Conservation (phyloP, 768 basidiomycete species). For the Amanita molliuscula region DNA sequence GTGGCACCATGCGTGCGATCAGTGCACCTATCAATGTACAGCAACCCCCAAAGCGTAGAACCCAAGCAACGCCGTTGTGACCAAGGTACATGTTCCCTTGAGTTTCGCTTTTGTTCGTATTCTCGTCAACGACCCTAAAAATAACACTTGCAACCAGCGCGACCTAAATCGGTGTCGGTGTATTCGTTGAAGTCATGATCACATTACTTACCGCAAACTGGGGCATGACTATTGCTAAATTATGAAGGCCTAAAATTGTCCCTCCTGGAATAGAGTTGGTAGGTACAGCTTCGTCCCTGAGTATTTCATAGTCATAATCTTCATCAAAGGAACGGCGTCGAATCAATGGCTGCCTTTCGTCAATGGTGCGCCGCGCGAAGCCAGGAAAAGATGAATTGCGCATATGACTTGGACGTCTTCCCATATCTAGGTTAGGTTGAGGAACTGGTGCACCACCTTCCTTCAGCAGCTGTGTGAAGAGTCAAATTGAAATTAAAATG, state of each 20-base stretch:
- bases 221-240: slow-evolving; percentile 90
- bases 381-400: slow-evolving; percentile 45
- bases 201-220: slow-evolving; percentile 72
- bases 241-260: slow-evolving; percentile 91
- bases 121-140: slow-evolving; percentile 70
- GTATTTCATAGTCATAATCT: slow-evolving; percentile 20
- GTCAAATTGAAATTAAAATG: not conserved
- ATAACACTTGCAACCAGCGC: slow-evolving; percentile 81
- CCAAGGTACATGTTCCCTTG: slow-evolving; percentile 55
- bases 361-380: slow-evolving; percentile 19
- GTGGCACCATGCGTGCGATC: slow-evolving; percentile 74
- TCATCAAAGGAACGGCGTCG: slow-evolving; percentile 48
- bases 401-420: slow-evolving; percentile 35
- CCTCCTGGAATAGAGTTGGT: slow-evolving; percentile 64
- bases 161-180: slow-evolving; percentile 38
- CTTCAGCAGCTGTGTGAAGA: slow-evolving; percentile 52
- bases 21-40: slow-evolving; percentile 78
- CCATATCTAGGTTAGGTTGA: slow-evolving; percentile 5
- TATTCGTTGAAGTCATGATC: slow-evolving; percentile 4
- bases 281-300: slow-evolving; percentile 25
- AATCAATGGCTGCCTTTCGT: slow-evolving; percentile 51
- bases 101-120: slow-evolving; percentile 28
- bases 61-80: slow-evolving; percentile 91
- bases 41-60: slow-evolving; percentile 83
- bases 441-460: slow-evolving; percentile 40